Percentiles rank a stretch among this genome's conserved stretches.
These are phyloP conservation scores for Rutstroemia sydowiana DNA, from an alignment of 2,329 filamentous ascomycete genomes.

Conservation along the genomic window DNA sequence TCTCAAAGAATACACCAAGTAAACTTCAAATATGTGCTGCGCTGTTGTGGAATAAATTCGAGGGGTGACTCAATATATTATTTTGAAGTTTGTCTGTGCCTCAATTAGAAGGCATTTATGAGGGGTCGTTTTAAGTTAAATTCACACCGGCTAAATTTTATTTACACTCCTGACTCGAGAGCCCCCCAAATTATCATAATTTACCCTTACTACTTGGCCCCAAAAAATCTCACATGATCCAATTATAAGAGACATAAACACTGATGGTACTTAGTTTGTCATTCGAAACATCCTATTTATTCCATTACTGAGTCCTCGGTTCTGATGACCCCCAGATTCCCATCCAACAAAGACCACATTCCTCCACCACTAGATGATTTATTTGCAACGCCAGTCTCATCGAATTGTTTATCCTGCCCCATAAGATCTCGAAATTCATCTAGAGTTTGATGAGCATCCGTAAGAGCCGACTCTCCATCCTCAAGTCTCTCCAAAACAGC, in stretches of 20 bases:
- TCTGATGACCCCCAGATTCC: slow-evolving; percentile 27
- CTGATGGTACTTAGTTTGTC: background rate
- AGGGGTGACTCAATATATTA: slow-evolving; percentile 8
- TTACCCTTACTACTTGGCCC: background rate
- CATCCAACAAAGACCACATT: slow-evolving; percentile 29
- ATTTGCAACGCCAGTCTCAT: background rate
- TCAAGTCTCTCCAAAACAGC: slow-evolving; percentile 53
- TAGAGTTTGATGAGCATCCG: slow-evolving; percentile 43
- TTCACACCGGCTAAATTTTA: background rate
- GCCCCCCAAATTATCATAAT: background rate
- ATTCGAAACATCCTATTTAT: background rate
- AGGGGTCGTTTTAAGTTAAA: background rate
- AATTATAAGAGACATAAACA: background rate
- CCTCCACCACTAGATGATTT: slow-evolving; percentile 8
- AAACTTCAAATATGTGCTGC: background rate
- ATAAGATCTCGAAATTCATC: slow-evolving; percentile 44
- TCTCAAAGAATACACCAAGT: background rate
- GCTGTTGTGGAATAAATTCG: background rate
- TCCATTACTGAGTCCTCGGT: slow-evolving; percentile 8
- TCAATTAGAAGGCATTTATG: background rate
- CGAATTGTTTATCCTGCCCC: slow-evolving; percentile 24
- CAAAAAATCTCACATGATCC: background rate
- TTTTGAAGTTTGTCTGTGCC: slow-evolving; percentile 6
- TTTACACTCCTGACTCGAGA: background rate
- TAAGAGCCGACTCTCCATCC: slow-evolving; percentile 47